phyloP scores from a whole-genome alignment of 306 rosid genomes.

The Castanopsis chinensis region DNA sequence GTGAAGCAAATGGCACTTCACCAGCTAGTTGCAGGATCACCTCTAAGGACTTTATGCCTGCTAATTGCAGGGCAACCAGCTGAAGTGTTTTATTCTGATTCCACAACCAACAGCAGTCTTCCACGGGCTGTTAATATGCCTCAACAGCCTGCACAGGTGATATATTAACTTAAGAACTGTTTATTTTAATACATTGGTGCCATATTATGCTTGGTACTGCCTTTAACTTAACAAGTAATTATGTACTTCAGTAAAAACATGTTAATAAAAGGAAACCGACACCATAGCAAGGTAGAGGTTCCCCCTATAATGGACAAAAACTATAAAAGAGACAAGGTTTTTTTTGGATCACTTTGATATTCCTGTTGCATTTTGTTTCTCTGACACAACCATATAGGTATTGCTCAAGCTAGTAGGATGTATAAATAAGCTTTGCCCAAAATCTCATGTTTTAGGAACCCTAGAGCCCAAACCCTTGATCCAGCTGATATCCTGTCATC shows the following conservation, averaged over 20 bases:
- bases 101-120: constrained; percentile 28
- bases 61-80: constrained; percentile 95
- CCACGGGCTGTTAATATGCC: constrained; percentile 34
- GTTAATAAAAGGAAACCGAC: background rate
- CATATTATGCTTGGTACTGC: background rate
- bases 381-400: background rate
- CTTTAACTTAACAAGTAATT: background rate
- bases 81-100: constrained; percentile 62
- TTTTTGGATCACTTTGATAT: background rate
- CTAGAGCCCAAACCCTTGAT: background rate
- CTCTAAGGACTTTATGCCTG: constrained; percentile 89
- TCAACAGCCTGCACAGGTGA: constrained; percentile 74
- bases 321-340: background rate
- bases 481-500: constrained; percentile 3
- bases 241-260: background rate
- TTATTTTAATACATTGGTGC: background rate
- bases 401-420: constrained; percentile 16
- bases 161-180: constrained; percentile 6
- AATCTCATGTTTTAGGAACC: background rate
- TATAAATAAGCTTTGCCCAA: constrained; percentile 10
- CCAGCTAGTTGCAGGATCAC: constrained; percentile 84
- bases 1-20: constrained; percentile 89
- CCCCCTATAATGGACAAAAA: background rate
- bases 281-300: background rate
- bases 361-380: background rate